Percentiles rank a stretch among this genome's conserved stretches.
These are phyloP conservation scores for Solanum boliviense DNA, from an alignment of 257 asterid species.

Conservation along the genomic window DNA sequence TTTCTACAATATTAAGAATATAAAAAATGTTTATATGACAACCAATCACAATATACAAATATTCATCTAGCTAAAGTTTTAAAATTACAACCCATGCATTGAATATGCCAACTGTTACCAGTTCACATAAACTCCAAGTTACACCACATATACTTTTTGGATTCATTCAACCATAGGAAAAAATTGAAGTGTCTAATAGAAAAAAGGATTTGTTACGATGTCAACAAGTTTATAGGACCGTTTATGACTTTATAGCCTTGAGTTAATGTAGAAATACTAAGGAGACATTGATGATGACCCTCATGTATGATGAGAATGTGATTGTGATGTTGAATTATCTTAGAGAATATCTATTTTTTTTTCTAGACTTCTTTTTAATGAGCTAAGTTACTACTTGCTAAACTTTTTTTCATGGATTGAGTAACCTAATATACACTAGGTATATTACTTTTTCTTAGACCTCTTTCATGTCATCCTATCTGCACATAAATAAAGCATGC, in stretches of 20 bases:
- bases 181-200: neutral
- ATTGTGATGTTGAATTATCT: neutral
- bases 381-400: neutral
- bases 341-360: neutral
- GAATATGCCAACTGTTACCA: slow-evolving; percentile 1
- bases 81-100: neutral
- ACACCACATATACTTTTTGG: neutral
- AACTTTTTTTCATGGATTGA: neutral
- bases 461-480: neutral
- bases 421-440: neutral
- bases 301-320: neutral
- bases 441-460: neutral
- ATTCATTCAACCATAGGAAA: neutral
- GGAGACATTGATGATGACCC: neutral
- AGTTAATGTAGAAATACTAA: neutral
- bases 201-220: neutral
- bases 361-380: neutral
- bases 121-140: neutral
- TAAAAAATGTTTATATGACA: neutral
- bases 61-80: neutral
- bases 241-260: neutral
- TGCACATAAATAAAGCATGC: neutral
- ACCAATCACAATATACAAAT: neutral
- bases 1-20: slow-evolving; percentile 8
- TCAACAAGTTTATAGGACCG: neutral